Percentiles rank a stretch among this genome's conserved stretches.
Conservation (phyloP, 1,284 basidiomycete genomes). For the Ustilago bromivora region DNA sequence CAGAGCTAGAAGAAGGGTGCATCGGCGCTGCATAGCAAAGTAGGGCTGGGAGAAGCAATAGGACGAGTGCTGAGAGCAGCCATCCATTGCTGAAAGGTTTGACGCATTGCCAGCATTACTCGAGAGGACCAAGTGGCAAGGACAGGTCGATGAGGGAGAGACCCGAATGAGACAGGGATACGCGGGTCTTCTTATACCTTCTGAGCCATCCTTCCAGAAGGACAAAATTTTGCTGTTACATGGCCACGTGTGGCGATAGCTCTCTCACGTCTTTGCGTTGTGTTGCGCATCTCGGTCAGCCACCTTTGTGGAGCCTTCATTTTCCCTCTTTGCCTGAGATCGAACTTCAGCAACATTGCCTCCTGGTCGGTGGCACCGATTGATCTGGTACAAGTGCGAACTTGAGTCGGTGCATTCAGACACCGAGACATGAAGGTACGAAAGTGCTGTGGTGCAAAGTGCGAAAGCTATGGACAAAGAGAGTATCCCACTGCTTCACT, state of each 20-base stretch:
- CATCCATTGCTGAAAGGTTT: neutral
- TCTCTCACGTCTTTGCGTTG: neutral
- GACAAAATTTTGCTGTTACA: neutral
- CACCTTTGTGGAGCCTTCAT: neutral
- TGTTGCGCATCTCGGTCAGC: neutral
- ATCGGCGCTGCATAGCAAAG: neutral
- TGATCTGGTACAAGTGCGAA: too few relatives aligned
- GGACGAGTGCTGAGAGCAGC: conserved; percentile 11
- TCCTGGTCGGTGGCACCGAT: neutral
- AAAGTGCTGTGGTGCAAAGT: too few relatives aligned
- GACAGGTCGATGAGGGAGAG: neutral
- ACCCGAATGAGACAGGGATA: neutral
- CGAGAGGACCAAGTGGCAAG: neutral
- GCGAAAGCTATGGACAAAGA: too few relatives aligned
- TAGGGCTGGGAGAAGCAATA: neutral
- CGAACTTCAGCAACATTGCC: neutral
- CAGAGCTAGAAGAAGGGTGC: neutral
- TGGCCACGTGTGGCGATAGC: neutral
- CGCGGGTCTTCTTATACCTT: neutral
- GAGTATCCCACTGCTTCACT: too few relatives aligned
- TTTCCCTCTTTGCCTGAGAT: neutral
- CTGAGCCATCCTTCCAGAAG: neutral
- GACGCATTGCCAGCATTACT: neutral
- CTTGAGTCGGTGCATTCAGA: too few relatives aligned
- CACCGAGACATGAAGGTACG: too few relatives aligned